Evolutionary conservation across 805 yeast genomes (phyloP).

Genomic region (Danielozyma ontarioensis): DNA sequence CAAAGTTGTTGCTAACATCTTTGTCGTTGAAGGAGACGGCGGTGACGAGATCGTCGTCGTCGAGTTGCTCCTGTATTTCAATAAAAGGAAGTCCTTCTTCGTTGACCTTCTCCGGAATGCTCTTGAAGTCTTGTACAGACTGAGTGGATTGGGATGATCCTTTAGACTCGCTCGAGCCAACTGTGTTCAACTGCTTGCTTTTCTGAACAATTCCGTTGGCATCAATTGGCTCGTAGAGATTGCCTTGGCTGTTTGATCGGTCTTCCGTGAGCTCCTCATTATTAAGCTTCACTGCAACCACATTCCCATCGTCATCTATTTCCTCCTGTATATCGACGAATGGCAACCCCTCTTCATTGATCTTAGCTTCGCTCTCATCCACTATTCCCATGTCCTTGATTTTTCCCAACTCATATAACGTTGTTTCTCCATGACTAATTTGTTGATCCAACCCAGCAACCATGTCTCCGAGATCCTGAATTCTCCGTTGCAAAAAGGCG

Average conservation of each 20-base stretch:
- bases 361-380: conserved; percentile 4
- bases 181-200: conserved; percentile 1
- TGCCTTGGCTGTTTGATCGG: not conserved
- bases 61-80: conserved; percentile 9
- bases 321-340: conserved; percentile 77
- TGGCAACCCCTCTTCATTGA: conserved; percentile 49
- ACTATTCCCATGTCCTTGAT: no score
- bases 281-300: conserved; percentile 35
- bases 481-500: conserved; percentile 19
- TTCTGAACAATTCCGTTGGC: no score
- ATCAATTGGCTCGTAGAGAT: conserved; percentile 1
- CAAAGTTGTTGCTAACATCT: no score
- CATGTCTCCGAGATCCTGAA: conserved; percentile 28
- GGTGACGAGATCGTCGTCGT: conserved; percentile 7
- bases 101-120: not conserved
- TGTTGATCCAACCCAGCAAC: conserved; percentile 31
- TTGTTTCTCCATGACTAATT: not conserved
- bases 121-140: no score
- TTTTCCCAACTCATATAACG: not conserved
- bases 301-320: conserved; percentile 77
- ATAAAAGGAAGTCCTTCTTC: conserved; percentile 7
- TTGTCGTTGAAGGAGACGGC: conserved; percentile 6
- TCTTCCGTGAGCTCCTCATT: conserved; percentile 32
- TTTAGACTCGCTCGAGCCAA: not conserved
- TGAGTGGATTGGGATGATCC: not conserved